Base-by-base conservation (phyloP, 2,329 filamentous ascomycete species). In the Fusarium sp. region DNA sequence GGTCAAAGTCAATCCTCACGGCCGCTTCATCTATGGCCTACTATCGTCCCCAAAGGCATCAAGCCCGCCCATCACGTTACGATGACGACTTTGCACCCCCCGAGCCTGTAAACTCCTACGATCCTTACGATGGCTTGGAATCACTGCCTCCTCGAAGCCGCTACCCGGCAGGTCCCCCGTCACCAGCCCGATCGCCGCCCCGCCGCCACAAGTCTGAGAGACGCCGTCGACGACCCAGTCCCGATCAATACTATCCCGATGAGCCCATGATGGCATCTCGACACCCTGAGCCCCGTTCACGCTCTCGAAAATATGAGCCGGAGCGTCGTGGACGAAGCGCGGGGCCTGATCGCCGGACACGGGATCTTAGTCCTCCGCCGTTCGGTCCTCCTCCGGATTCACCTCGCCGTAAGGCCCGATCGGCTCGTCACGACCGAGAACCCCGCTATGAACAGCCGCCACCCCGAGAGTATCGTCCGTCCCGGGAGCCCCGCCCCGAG, bases 1-100 rank as follows among this genome's bases (percentile, higher is more conserved):
- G 35, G n/a, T 37, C 27, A 54, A 38, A 45, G 29, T 52, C 27
- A 37, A 63, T n/a, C 18, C 16, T 6, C 54, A n/a, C 29, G 47
- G 20, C 65, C 29, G 34, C 45, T 66, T 22, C 38, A 62, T 47
- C 59, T 47, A 81, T 81, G 80, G 73, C 76, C 34, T 70, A 79
- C 38, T 73, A 77, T 24, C 71, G 69, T 52, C 75, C 74, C 29
- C 67, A 74, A 18, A 70, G 75, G 24, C 79, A 76, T 18, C 78
- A 79, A 18, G 72, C 71, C 35, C 72, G 74, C 59, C 66, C 70
- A 22, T 67, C 74, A 63, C 79, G 73, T 45, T 70, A 68, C 50
- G 76, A 79, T 52, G 78, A 80, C 20, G 76, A 79, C 40, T 76
- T 76, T 34, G 60, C 76, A 40, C 54, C 62, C 10, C 72, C 67